Evolutionary conservation across 106 monocot genomes (phyloP).

Genomic region (Dioscorea zingiberensis): DNA sequence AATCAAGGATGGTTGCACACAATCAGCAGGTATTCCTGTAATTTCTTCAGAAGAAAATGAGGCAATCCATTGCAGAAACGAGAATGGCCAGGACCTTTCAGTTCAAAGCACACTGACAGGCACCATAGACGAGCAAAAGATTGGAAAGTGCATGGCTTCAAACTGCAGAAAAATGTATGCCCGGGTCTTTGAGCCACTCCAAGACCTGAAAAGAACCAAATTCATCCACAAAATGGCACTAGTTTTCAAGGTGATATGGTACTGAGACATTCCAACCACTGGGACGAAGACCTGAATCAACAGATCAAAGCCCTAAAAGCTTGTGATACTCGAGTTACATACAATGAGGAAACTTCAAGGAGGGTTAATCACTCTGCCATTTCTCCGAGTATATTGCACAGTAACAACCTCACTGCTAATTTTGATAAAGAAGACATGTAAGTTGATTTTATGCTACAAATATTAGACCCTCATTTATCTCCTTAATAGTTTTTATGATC

Average conservation of each 20-base stretch:
- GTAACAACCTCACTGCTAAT: constrained; percentile 26
- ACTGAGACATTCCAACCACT: constrained; percentile 15
- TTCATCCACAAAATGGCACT: constrained; percentile 35
- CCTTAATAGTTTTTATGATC: neutral
- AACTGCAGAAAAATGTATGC: constrained; percentile 28
- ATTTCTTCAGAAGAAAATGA: constrained; percentile 12
- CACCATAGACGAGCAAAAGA: constrained; percentile 31
- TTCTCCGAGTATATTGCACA: constrained; percentile 69
- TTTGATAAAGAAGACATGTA: constrained; percentile 45
- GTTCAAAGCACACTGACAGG: neutral
- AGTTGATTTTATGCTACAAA: constrained; percentile 15
- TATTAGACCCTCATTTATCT: neutral
- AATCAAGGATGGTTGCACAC: constrained; percentile 5
- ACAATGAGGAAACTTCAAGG: constrained; percentile 8
- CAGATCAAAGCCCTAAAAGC: constrained; percentile 31
- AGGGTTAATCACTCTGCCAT: constrained; percentile 23
- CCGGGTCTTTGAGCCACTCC: constrained; percentile 17
- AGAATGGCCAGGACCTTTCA: constrained; percentile 7
- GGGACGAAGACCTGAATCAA: constrained; percentile 30
- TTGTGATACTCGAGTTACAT: constrained; percentile 8
- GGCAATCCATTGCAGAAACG: neutral
- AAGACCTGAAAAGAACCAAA: constrained; percentile 47
- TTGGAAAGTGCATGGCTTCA: constrained; percentile 85
- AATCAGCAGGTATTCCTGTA: constrained; percentile 4
- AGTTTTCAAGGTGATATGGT: constrained; percentile 6